Evolutionary conservation across 1,139 yeast species (phyloP).

Genomic region (Sugiyamaella paludigena): DNA sequence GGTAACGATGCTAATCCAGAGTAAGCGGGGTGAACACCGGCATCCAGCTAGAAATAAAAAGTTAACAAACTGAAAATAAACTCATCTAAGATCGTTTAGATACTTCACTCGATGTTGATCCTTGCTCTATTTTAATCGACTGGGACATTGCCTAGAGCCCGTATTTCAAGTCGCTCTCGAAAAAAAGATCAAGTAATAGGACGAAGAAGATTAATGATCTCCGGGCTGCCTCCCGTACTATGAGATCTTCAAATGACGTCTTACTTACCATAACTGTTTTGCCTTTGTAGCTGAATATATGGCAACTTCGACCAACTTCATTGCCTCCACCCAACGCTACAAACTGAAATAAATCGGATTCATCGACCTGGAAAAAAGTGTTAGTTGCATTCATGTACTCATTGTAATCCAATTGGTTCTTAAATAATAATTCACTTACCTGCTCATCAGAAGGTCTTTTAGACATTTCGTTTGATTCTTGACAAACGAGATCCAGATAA

Average conservation of each 20-base stretch:
- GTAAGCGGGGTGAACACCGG: slow-evolving; percentile 97
- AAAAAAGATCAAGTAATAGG: too few relatives aligned
- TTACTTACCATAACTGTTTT: slow-evolving; percentile 75
- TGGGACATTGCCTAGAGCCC: too few relatives aligned
- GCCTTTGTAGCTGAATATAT: slow-evolving; percentile 85
- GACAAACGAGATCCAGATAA: too few relatives aligned
- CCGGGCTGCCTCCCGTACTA: too few relatives aligned
- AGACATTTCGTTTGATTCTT: slow-evolving; percentile 13
- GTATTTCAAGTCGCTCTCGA: too few relatives aligned
- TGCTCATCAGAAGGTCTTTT: slow-evolving; percentile 18
- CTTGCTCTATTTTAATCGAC: too few relatives aligned
- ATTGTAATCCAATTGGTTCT: background rate
- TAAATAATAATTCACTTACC: slow-evolving; percentile 8
- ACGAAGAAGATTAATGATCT: too few relatives aligned
- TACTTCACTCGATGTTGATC: too few relatives aligned
- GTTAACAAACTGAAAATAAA: background rate
- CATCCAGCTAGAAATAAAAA: slow-evolving; percentile 53
- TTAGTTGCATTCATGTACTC: background rate
- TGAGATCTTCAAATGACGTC: too few relatives aligned
- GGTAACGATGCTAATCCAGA: slow-evolving; percentile 90
- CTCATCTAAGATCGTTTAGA: too few relatives aligned
- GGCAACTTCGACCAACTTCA: slow-evolving; percentile 97
- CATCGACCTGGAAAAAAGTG: slow-evolving; percentile 18
- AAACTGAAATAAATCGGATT: slow-evolving; percentile 53
- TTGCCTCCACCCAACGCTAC: slow-evolving; percentile 99